A percentile compares a stretch with the other conserved stretches of the same genome.
phyloP scores from a whole-genome alignment of 768 basidiomycete genomes.

The Trametes punicea region DNA sequence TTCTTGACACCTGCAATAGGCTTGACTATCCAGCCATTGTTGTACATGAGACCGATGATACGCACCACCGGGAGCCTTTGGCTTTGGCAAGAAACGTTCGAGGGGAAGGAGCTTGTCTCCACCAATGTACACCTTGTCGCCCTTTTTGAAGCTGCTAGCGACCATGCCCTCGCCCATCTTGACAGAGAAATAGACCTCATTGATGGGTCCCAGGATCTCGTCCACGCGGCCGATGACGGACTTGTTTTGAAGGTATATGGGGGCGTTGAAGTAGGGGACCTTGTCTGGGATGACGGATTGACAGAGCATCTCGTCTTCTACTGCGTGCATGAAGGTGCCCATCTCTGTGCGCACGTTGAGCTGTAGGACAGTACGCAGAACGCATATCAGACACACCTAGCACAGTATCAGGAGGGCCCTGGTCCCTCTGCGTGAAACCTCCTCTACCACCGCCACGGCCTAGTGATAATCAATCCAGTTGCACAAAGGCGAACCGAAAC shows the following conservation, averaged over 20 bases:
- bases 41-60: neutral
- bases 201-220: constrained; percentile 99
- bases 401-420: constrained; percentile 77
- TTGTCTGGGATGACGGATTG: constrained; percentile 79
- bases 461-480: constrained; percentile 32
- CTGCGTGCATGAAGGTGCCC: constrained; percentile 89
- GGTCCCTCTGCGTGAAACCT: constrained; percentile 67
- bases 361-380: constrained; percentile 7
- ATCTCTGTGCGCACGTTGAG: constrained; percentile 56
- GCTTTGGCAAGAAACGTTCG: constrained; percentile 95
- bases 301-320: constrained; percentile 98
- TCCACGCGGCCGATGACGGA: constrained; percentile 95
- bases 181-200: constrained; percentile 96
- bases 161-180: constrained; percentile 98
- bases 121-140: constrained; percentile 96
- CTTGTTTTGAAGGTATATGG: constrained; percentile 96
- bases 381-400: constrained; percentile 46
- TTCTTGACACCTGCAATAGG: constrained; percentile 37
- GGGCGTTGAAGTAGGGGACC: constrained; percentile 98
- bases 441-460: constrained; percentile 67
- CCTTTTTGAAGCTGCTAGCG: constrained; percentile 92
- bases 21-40: constrained; percentile 1
- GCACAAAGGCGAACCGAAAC: neutral
- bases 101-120: constrained; percentile 97
- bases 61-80: constrained; percentile 73